Conservation (phyloP, 2,329 filamentous ascomycete genomes). For the Phialophora macrospora region DNA sequence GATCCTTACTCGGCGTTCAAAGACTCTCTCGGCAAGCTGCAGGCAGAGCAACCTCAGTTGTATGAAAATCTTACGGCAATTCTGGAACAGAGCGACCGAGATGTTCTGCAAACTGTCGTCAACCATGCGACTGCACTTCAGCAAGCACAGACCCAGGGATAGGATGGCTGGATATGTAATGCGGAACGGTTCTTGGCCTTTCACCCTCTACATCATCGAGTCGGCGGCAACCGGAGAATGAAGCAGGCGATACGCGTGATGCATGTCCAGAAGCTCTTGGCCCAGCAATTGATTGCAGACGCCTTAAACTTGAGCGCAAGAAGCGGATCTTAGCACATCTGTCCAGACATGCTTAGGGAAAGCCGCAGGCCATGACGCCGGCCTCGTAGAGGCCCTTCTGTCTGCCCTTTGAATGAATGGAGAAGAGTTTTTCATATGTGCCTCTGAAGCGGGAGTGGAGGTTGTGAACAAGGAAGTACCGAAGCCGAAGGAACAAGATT, state of each 20-base stretch:
- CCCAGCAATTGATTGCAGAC: background rate
- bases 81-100: conserved; percentile 78
- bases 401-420: background rate
- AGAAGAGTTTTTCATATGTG: background rate
- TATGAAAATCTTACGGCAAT: conserved; percentile 81
- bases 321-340: background rate
- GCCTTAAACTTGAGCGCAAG: background rate
- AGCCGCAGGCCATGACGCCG: background rate
- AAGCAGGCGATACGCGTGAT: background rate
- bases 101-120: conserved; percentile 77
- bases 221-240: background rate
- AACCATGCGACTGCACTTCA: conserved; percentile 60
- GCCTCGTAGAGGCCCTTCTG: background rate
- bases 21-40: conserved; percentile 76
- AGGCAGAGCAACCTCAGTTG: conserved; percentile 87
- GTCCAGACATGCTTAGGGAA: background rate
- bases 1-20: conserved; percentile 94
- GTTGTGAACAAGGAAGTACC: background rate
- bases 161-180: background rate
- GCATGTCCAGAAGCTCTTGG: background rate
- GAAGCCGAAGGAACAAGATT: background rate
- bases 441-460: background rate
- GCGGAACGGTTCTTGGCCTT: background rate
- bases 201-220: background rate
- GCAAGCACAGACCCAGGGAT: conserved; percentile 18